These are phyloP conservation scores for Komagataella ulmi DNA, from an alignment of 805 yeast species.

Conservation along the genomic window DNA sequence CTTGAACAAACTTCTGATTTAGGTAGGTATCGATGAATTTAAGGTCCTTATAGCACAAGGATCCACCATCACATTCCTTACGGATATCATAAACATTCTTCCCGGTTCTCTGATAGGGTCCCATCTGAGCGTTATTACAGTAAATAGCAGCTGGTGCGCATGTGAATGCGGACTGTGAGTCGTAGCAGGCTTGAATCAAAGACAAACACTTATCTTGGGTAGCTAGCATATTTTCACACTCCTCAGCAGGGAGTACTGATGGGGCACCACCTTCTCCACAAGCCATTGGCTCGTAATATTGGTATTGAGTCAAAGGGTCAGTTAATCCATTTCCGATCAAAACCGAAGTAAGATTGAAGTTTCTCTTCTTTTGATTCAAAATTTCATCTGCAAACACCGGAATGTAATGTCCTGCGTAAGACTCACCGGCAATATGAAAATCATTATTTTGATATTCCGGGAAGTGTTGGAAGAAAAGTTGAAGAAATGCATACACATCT, in stretches of 20 bases:
- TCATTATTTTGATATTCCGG: constrained; percentile 35
- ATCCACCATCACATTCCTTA: constrained; percentile 54
- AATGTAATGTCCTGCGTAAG: constrained; percentile 89
- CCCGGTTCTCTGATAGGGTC: constrained; percentile 75
- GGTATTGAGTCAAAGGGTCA: constrained; percentile 71
- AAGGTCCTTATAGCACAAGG: constrained; percentile 70
- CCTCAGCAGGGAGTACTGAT: constrained; percentile 63
- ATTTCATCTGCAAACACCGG: constrained; percentile 84
- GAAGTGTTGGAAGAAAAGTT: constrained; percentile 68
- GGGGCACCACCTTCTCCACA: constrained; percentile 84
- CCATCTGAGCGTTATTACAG: constrained; percentile 77
- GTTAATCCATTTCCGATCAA: constrained; percentile 88
- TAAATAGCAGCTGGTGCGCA: constrained; percentile 88
- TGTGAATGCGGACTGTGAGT: constrained; percentile 58
- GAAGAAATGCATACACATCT: constrained; percentile 70
- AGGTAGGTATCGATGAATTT: constrained; percentile 66
- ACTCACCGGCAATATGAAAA: constrained; percentile 88
- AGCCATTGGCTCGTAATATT: constrained; percentile 82
- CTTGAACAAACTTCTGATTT: constrained; percentile 63
- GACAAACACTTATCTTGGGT: constrained; percentile 67
- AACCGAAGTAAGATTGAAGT: constrained; percentile 59
- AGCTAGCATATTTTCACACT: constrained; percentile 59
- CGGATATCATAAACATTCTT: constrained; percentile 87
- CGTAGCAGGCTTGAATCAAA: constrained; percentile 70
- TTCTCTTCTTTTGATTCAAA: constrained; percentile 40